Conservation (phyloP, 2,329 filamentous ascomycete genomes). For the Aureobasidium sp. region DNA sequence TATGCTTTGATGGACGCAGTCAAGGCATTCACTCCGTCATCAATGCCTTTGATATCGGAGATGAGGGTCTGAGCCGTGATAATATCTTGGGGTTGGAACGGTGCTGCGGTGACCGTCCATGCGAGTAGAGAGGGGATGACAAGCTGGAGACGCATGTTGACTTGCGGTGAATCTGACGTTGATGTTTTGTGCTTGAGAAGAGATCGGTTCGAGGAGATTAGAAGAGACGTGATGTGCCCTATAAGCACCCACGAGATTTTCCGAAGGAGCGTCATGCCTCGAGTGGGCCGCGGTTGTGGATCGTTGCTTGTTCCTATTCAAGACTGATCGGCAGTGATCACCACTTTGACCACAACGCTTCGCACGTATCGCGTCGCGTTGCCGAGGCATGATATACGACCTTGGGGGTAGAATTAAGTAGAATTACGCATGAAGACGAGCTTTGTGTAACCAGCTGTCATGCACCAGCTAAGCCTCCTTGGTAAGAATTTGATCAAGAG, state of each 20-base stretch:
- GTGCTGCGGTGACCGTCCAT: not conserved
- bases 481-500: too few relatives aligned
- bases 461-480: too few relatives aligned
- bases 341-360: not conserved
- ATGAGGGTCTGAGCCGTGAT: slow-evolving; percentile 21
- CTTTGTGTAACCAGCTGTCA: too few relatives aligned
- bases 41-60: slow-evolving; percentile 21
- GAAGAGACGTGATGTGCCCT: too few relatives aligned
- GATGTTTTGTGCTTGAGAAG: too few relatives aligned
- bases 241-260: too few relatives aligned
- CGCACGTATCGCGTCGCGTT: not conserved
- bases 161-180: too few relatives aligned
- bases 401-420: too few relatives aligned
- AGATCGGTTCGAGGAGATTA: too few relatives aligned
- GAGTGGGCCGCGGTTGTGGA: not conserved
- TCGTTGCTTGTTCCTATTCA: not conserved
- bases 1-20: slow-evolving; percentile 18
- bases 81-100: slow-evolving; percentile 14
- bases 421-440: not conserved
- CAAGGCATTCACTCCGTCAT: slow-evolving; percentile 20
- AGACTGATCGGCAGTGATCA: not conserved
- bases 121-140: not conserved
- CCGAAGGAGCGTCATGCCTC: not conserved
- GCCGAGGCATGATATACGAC: not conserved
- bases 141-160: not conserved